Base-by-base conservation (phyloP, 2,329 filamentous ascomycete genomes). In the Xylaria sp. region DNA sequence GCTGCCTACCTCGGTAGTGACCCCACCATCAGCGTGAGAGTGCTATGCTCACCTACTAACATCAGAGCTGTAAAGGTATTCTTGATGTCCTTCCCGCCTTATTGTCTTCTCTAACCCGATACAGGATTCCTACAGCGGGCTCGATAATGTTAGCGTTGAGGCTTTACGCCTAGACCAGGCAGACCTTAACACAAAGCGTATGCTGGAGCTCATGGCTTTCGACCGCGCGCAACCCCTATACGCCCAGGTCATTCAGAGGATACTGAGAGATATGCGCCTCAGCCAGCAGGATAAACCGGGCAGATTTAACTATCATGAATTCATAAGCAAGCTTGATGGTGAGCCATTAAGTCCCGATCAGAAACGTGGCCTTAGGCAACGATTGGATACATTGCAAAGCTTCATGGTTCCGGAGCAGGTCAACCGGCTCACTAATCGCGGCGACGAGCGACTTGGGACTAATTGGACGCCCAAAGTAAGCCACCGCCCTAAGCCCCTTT, bases 331-430 rank as follows among this genome's bases (percentile, higher is more conserved):
- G 1, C 72, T 86, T 0, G 67, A 75, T 0, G 29, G 61, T 0
- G 78, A 82, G 27, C 72, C 77, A 0, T 79, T 92, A 22, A 79
- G 81, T 0, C 71, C 76, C 0, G 78, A 75, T 1, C 90, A 94
- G 73, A 74, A 77, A 0, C 80, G 73, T 0, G 87, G 89, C 0
- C 78, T 95, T 1, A 77, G 82, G 0, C 84, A 89, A 74, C 84
- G 90, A 0, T 79, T 93, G 1, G 83, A 87, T 6, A 82, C 89
- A 0, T 79, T 93, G 0, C 87, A 92, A 72, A 88, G 85, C 15
- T 92, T 92, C 76, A 83, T 92, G 76, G 75, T 76, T 1, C 69
- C 70, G 5, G 31, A 64, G 13, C 73, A 77, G 17, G 71, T 73
- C 44, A 66, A 68, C 1, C 11, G 27, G 4, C 5, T 65, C 45